Base-by-base conservation (phyloP, 495 filamentous ascomycete genomes). In the Collariella sp. region DNA sequence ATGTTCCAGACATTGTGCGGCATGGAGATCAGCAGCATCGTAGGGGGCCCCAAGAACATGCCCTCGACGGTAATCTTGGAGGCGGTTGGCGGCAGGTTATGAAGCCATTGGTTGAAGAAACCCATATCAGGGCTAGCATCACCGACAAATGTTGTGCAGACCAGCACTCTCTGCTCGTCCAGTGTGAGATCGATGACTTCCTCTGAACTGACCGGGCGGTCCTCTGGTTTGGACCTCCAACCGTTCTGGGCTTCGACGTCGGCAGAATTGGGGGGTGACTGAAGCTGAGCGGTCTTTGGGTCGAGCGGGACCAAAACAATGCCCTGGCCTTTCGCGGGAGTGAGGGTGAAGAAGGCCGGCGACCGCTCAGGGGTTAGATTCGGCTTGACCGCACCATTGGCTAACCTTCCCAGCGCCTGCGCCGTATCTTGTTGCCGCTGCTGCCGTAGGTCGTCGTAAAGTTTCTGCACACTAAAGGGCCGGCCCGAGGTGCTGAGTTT, bases 21-120 rank as follows among this genome's bases (percentile, higher is more conserved):
- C 76, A 81, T 81, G 13, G 78, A 79, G 42, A 80, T 73, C 39
- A 81, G 66, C 9, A 81, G 58, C 67, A 80, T 78, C 1, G 77
- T 79, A 13, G 78, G 77, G 11, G 77, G 77, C 0, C 78, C 78
- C 20, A 79, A 63, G 56, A 81, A 81, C 72, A 80, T 80, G 56
- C 76, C 78, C 62, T 81, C 77, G 6, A 81, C 77, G 6, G 73
- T 68, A 42, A 80, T 74, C 45, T 77, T 77, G 6, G 75, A 73
- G 19, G 72, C 72, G 10, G 72, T 67, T 1, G 70, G 58, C 3
- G 76, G 74, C 18, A 67, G 71, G 50, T 72, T 76, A 36, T 75
- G 71, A 11, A 81, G 68, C 77, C 78, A 80, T 43, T 79, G 75
- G 64, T 78, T 74, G 57, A 80, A 80, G 36, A 71, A 79, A 23